Percentiles rank a stretch among this genome's conserved stretches.
phyloP scores from a whole-genome alignment of 2,329 filamentous ascomycete species.

The Myriangium duriaei region DNA sequence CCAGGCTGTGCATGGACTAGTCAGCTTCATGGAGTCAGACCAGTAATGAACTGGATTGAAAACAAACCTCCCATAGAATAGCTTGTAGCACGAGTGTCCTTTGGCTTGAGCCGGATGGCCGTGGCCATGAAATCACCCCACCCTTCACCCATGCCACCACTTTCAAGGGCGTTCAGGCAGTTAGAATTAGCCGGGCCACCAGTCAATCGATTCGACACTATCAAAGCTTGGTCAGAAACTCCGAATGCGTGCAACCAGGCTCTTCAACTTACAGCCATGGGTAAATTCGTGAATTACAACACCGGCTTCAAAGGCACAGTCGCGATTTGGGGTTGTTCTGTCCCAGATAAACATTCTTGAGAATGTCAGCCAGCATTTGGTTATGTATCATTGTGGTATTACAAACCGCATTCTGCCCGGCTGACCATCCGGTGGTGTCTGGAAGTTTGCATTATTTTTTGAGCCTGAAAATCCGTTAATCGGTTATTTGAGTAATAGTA shows the following conservation, averaged over 20 bases:
- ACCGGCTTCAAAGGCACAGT: conserved; percentile 46
- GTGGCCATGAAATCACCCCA: conserved; percentile 47
- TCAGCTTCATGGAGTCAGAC: too few species aligned
- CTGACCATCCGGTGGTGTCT: conserved; percentile 40
- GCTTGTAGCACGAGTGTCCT: conserved; percentile 34
- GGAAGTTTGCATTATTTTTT: conserved; percentile 48
- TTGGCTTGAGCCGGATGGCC: conserved; percentile 35
- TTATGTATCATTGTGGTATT: too few species aligned
- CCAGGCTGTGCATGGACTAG: too few species aligned
- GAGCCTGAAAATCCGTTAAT: too few species aligned
- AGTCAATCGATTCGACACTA: conserved; percentile 45
- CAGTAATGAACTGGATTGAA: too few species aligned
- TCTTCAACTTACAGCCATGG: conserved; percentile 20
- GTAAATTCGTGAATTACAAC: conserved; percentile 50
- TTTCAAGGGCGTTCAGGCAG: conserved; percentile 37
- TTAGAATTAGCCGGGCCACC: conserved; percentile 43
- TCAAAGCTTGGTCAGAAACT: not conserved
- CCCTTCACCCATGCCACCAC: conserved; percentile 46
- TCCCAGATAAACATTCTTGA: conserved; percentile 52
- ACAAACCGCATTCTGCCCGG: conserved; percentile 42
- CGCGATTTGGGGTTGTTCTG: conserved; percentile 34
- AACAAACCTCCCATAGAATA: conserved; percentile 40
- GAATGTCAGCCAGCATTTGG: too few species aligned
- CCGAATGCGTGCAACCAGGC: not conserved
- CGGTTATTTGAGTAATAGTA: too few species aligned